Evolutionary conservation across 1,139 yeast genomes (phyloP).

Genomic region (Pichia sp.): DNA sequence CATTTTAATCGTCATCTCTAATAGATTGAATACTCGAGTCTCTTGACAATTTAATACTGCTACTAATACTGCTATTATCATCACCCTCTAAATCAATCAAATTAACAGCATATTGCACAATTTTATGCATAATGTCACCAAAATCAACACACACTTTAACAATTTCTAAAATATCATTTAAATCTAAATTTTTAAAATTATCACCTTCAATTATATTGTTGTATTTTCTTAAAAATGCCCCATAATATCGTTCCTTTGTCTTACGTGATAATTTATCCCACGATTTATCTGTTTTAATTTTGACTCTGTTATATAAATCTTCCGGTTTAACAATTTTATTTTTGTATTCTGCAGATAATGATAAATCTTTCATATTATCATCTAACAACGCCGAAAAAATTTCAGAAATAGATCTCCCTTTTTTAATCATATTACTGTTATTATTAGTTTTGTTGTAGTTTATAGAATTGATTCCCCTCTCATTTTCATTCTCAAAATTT

Average conservation of each 20-base stretch:
- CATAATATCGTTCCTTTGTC: constrained; percentile 23
- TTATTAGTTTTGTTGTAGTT: background rate
- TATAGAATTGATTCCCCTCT: background rate
- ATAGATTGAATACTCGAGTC: background rate
- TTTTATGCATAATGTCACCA: constrained; percentile 15
- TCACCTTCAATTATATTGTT: constrained; percentile 18
- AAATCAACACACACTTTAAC: constrained; percentile 19
- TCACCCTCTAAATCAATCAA: constrained; percentile 2
- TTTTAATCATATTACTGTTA: background rate
- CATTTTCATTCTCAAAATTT: background rate
- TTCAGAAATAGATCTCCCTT: constrained; percentile 17
- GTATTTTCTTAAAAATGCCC: constrained; percentile 26
- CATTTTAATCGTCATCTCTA: background rate
- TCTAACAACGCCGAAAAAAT: constrained; percentile 24
- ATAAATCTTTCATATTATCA: constrained; percentile 23
- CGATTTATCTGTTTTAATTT: constrained; percentile 16
- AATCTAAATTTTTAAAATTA: constrained; percentile 6
- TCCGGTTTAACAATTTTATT: constrained; percentile 25
- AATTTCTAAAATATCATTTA: constrained; percentile 16
- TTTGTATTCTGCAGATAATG: constrained; percentile 25
- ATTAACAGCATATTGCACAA: constrained; percentile 17
- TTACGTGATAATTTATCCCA: constrained; percentile 21
- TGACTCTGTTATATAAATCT: constrained; percentile 23
- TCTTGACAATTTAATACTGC: background rate
- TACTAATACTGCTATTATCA: background rate